These are phyloP conservation scores for Lantana camara DNA, from an alignment of 257 asterid genomes.

Conservation along the genomic window DNA sequence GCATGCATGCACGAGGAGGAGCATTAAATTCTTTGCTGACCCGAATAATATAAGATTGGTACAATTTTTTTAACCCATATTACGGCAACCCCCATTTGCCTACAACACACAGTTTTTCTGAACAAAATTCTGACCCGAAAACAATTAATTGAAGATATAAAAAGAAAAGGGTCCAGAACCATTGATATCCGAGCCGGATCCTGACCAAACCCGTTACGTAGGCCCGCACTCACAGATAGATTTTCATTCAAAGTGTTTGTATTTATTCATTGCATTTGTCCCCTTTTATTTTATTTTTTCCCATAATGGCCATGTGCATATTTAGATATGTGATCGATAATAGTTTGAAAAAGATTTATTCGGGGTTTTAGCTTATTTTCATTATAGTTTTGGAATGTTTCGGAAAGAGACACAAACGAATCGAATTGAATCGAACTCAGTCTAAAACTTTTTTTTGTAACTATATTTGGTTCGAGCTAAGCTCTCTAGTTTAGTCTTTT, in stretches of 20 bases:
- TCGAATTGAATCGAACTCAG: too few species aligned
- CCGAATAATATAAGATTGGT: slow-evolving; percentile 6
- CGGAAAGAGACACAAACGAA: too few species aligned
- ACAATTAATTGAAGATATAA: too few species aligned
- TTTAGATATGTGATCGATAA: too few species aligned
- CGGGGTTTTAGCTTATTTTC: too few species aligned
- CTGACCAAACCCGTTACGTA: slow-evolving; percentile 13
- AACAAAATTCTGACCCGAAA: neutral
- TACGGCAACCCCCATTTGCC: slow-evolving; percentile 23
- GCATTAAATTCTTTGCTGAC: neutral
- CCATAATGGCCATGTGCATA: neutral
- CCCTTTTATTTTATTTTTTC: too few species aligned
- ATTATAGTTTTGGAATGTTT: too few species aligned
- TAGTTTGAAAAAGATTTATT: too few species aligned
- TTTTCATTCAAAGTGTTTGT: neutral
- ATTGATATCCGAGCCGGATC: slow-evolving; percentile 23
- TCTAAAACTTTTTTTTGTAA: too few species aligned
- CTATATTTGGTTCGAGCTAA: too few species aligned
- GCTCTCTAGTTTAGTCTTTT: too few species aligned
- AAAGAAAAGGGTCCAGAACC: slow-evolving; percentile 16
- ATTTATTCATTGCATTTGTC: slow-evolving; percentile 17
- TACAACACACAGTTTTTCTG: slow-evolving; percentile 15
- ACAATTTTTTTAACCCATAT: neutral
- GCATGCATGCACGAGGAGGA: too few species aligned
- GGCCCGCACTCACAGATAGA: slow-evolving; percentile 19